A percentile compares a stretch with the other conserved stretches of the same genome.
phyloP scores from a whole-genome alignment of 1,139 yeast genomes.

The Spathaspora sp. region DNA sequence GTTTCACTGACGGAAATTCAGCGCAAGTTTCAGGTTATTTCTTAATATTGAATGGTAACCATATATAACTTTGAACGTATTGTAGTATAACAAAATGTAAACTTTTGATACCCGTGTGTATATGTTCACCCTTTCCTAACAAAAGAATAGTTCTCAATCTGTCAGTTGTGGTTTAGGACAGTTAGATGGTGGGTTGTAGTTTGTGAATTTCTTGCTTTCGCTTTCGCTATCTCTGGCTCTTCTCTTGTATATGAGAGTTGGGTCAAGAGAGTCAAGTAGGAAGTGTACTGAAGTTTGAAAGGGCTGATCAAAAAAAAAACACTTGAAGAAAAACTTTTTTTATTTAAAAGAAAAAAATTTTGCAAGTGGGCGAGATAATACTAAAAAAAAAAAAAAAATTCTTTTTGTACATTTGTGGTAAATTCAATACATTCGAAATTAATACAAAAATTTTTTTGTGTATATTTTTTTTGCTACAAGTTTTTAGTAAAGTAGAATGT shows the following conservation, averaged over 20 bases:
- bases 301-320: conserved; percentile 1
- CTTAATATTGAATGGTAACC: background rate
- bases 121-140: background rate
- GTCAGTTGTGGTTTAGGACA: background rate
- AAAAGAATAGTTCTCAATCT: background rate
- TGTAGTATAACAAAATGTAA: background rate
- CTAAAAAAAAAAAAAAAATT: too few relatives aligned
- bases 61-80: background rate
- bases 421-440: background rate
- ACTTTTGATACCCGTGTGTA: background rate
- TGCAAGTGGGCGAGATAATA: background rate
- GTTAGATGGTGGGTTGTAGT: background rate
- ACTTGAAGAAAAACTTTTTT: background rate
- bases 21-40: background rate
- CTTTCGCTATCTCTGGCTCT: conserved; percentile 1
- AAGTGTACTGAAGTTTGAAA: conserved; percentile 2
- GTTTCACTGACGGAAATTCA: background rate
- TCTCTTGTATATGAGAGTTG: conserved; percentile 1
- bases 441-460: background rate
- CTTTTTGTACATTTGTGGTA: background rate
- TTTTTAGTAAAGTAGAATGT: background rate
- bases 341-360: background rate
- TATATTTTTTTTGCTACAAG: background rate
- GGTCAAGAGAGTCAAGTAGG: conserved; percentile 2
- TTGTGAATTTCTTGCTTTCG: background rate